Percentiles rank a stretch among this genome's conserved stretches.
Evolutionary conservation across 257 asterid species (phyloP).

Genomic region (Gentiana dahurica): DNA sequence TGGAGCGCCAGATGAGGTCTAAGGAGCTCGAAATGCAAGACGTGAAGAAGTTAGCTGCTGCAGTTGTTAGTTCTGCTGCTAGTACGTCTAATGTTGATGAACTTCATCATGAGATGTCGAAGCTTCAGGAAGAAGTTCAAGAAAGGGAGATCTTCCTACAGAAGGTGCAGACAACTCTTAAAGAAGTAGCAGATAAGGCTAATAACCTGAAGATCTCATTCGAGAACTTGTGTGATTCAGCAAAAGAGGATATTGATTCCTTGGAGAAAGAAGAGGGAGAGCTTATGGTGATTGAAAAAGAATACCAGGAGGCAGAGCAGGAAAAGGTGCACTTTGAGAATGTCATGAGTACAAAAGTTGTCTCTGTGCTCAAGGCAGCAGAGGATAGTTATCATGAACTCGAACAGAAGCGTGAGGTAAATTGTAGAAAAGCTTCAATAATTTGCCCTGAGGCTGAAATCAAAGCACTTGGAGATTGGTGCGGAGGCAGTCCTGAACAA

Average conservation of each 20-base stretch:
- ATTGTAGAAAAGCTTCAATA: slow-evolving; percentile 54
- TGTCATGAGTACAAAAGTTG: slow-evolving; percentile 40
- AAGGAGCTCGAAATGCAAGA: slow-evolving; percentile 53
- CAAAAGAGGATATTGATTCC: slow-evolving; percentile 55
- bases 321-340: slow-evolving; percentile 55
- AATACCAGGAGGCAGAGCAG: slow-evolving; percentile 36
- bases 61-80: slow-evolving; percentile 41
- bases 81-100: slow-evolving; percentile 48
- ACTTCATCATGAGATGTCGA: slow-evolving; percentile 68
- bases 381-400: slow-evolving; percentile 46
- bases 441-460: slow-evolving; percentile 72
- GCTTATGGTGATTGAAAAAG: slow-evolving; percentile 41
- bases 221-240: slow-evolving; percentile 55
- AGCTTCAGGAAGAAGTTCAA: slow-evolving; percentile 36
- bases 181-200: slow-evolving; percentile 49
- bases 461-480: slow-evolving; percentile 48
- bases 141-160: slow-evolving; percentile 40
- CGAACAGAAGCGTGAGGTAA: slow-evolving; percentile 44
- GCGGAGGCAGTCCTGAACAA: slow-evolving; percentile 60
- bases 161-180: slow-evolving; percentile 36
- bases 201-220: slow-evolving; percentile 32
- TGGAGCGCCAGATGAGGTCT: slow-evolving; percentile 38
- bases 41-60: slow-evolving; percentile 38
- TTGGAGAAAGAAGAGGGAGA: slow-evolving; percentile 59
- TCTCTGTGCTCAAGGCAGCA: slow-evolving; percentile 38